Evolutionary conservation across 2,329 filamentous ascomycete genomes (phyloP), one percentile per base, ranked within the genome.

Genomic region (Stagonosporopsis vannaccii): DNA sequence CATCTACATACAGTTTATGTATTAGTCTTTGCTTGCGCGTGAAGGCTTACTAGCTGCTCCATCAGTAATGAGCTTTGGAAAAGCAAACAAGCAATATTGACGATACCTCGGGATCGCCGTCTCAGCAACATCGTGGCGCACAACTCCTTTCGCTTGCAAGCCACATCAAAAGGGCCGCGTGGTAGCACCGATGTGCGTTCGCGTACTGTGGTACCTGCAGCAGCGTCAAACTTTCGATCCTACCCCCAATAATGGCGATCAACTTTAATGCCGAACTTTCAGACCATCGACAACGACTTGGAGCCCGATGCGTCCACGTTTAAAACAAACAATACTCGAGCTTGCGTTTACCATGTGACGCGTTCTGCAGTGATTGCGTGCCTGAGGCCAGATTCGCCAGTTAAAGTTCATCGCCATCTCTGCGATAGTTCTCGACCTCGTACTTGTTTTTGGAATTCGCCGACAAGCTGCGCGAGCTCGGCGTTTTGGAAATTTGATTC

Each of bases 121-220:
- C 51, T 52, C 51, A 60, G 48, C 37, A 44, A 4, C 51, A 52
- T 62, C 47, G 66, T 73, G 69, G 70, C 69, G 66, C 60, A 49
- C 56, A 43, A 60, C 50, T 60, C 36, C 36, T 51, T 56, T 66
- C 54, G 66, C 62, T 65, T 63, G 62, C 56, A 67, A 70, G 65
- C 69, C 68, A 71, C 70, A 63, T 49, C 43, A 33, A 36, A 22
- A 61, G 52, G 46, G 49, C 43, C 50, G 52, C 42, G 28, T 25
- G 33, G 57, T 63, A 57, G 46, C 50, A 43, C 57, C 43, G 54
- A 63, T 39, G 17, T 47, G 49, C 56, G 49, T 52, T 61, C 67
- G 66, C 67, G 71, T 73, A n/a, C n/a, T n/a, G n/a, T n/a, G n/a
- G n/a, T n/a, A 72, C 71, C 70, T 75, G 71, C 71, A 71, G 58